Base-by-base conservation (phyloP, 768 basidiomycete genomes). In the Auriscalpium vulgare region DNA sequence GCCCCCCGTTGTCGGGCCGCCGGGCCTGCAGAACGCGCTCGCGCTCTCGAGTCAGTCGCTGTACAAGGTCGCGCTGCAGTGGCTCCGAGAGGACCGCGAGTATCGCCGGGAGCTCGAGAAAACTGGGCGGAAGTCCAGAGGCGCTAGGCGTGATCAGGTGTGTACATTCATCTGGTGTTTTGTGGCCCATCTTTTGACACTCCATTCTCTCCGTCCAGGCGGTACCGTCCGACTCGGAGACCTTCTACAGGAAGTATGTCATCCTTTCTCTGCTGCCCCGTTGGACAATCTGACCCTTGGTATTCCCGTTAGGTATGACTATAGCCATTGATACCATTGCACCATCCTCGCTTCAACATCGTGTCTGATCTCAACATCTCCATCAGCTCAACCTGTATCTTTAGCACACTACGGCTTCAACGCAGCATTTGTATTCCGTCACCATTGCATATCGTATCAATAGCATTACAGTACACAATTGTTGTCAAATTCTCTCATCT, bases 41-140 rank as follows among this genome's bases (percentile, higher is more conserved):
- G 56, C 45, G 13, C 62, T 59, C 3, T 56, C 61, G 0, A 72
- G 68, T 19, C 69, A 69, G 23, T 65, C 69, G 34, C 70, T 99
- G 37, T 87, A 97, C 67, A 69, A 72, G 10, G 72, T 91, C 17
- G 95, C 94, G 3, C 70, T 98, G 38, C 77, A 81, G 49, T 99
- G 97, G 97, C 75, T 98, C 44, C 82, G 78, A 61, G 85, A 89
- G 63, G 97, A 99, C 63, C 77, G 90, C 46, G 80, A 84, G 47
- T 68, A 80, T 53, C 78, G 88, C 19, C 76, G 74, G 14, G 72
- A 77, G 64, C 72, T 86, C 36, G 83, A 89, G 71, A 73, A 71
- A 54, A 63, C 74, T 36, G 82, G 84, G 23, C 69, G 77, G 67
- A 85, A 83, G 72, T 69, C 71, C 46, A 69, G 82, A 34, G 90